A percentile compares a stretch with the other conserved stretches of the same genome.
These are phyloP conservation scores for Naumovozyma castellii DNA, from an alignment of 805 yeast species.

Conservation along the genomic window DNA sequence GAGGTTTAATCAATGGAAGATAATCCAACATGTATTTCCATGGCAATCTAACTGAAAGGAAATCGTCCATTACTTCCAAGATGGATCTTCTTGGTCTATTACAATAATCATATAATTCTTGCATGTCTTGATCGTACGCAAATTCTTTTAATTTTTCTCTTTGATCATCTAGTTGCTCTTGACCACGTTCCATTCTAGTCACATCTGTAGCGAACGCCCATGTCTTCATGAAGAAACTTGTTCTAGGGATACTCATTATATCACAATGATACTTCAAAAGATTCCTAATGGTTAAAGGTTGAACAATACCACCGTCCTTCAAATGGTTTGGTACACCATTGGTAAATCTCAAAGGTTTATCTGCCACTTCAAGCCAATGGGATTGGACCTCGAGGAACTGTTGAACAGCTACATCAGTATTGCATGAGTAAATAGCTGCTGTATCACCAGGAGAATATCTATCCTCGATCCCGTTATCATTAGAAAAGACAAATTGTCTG, in stretches of 20 bases:
- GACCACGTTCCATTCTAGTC: slow-evolving; percentile 19
- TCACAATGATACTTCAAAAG: slow-evolving; percentile 75
- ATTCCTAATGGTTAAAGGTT: slow-evolving; percentile 57
- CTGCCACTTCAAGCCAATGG: slow-evolving; percentile 66
- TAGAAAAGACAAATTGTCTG: slow-evolving; percentile 44
- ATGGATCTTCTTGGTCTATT: slow-evolving; percentile 85
- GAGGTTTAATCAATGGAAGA: slow-evolving; percentile 69
- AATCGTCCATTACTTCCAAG: slow-evolving; percentile 75
- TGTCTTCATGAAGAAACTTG: slow-evolving; percentile 65
- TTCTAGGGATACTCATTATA: slow-evolving; percentile 69
- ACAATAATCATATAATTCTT: slow-evolving; percentile 84
- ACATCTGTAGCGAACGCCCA: slow-evolving; percentile 67
- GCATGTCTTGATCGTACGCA: slow-evolving; percentile 57
- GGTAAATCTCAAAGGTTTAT: slow-evolving; percentile 34
- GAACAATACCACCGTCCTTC: slow-evolving; percentile 53
- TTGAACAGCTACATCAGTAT: slow-evolving; percentile 55
- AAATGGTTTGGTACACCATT: slow-evolving; percentile 16
- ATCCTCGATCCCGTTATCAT: slow-evolving; percentile 14
- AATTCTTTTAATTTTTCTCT: slow-evolving; percentile 69
- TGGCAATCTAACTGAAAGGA: slow-evolving; percentile 67
- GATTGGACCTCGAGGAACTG: slow-evolving; percentile 53
- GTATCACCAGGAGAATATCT: slow-evolving; percentile 72
- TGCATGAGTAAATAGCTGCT: slow-evolving; percentile 63
- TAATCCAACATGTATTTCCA: slow-evolving; percentile 65
- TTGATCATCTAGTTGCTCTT: slow-evolving; percentile 45